Base-by-base conservation (phyloP, 257 asterid genomes). In the Penstemon newberryi region DNA sequence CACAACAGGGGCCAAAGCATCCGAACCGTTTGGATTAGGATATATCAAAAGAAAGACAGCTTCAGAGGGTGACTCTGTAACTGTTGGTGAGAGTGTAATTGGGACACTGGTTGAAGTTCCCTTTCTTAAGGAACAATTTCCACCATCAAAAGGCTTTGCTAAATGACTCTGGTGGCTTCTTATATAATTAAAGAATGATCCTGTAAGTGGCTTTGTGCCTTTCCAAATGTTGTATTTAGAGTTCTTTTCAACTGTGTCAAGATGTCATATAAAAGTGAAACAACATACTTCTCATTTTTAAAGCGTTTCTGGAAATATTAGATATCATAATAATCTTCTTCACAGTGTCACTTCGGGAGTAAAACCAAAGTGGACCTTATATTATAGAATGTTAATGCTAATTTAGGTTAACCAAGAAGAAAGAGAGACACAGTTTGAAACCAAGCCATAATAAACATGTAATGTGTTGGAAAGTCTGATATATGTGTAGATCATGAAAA, bases 21-120 rank as follows among this genome's bases (percentile, higher is more conserved):
- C 90, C 11, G 83, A 80, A 66, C 89, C 84, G 52, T 88, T 90
- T 65, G 98, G 97, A 67, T 83, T 93, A 65, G 99, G 99, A 74
- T 93, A 93, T 79, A 73, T 93, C 65, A 93, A 83, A 86, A 85
- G 83, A 77, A 86, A 73, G 72, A 79, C 79, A 42, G 97, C 94
- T 77, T 82, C 92, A 7, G 81, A 80, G 38, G 97, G 97, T 56
- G 91, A 84, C 69, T 67, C 77, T 10, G 96, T 90, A 38, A 77
- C 78, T 63, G 83, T 90, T 77, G 95, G 96, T 59, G 87, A 79
- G 60, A 53, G 63, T 74, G 84, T 78, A 39, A 58, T 82, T 36
- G 97, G 99, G 63, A 85, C 85, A 39, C 85, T 93, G 47, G 96
- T 90, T 56, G 87, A 88, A 70, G 85, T 89, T 74, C 96, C 99